A percentile compares a stretch with the other conserved stretches of the same genome.
phyloP scores from a whole-genome alignment of 495 filamentous ascomycete genomes.

The Trichodelitschia bisporula region DNA sequence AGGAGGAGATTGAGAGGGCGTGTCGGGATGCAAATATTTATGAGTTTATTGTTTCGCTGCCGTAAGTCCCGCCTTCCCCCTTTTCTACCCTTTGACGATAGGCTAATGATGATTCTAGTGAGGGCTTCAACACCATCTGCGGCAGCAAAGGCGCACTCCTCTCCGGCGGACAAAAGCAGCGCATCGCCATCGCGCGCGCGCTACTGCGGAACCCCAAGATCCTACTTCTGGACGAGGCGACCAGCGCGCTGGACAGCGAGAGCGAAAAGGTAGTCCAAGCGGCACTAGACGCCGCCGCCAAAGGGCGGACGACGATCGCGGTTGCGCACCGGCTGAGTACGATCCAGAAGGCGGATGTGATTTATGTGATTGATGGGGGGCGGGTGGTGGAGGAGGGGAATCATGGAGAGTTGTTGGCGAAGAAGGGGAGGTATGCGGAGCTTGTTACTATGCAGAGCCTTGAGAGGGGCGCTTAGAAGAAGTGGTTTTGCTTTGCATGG shows the following conservation, averaged over 20 bases:
- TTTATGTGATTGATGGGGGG: slow-evolving; percentile 50
- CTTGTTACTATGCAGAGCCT: slow-evolving; percentile 18
- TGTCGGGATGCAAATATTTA: slow-evolving; percentile 83
- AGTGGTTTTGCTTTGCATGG: background rate
- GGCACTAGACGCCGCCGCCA: slow-evolving; percentile 40
- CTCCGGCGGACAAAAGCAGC: slow-evolving; percentile 19
- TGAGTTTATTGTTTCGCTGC: slow-evolving; percentile 42
- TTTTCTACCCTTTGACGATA: background rate
- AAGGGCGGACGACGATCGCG: slow-evolving; percentile 55
- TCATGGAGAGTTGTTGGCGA: slow-evolving; percentile 37
- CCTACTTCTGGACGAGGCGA: slow-evolving; percentile 67
- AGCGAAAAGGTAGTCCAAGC: slow-evolving; percentile 48
- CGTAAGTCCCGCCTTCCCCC: slow-evolving; percentile 3
- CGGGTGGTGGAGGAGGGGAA: slow-evolving; percentile 38
- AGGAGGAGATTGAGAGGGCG: slow-evolving; percentile 44
- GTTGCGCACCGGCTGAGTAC: slow-evolving; percentile 59
- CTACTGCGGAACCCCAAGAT: slow-evolving; percentile 52
- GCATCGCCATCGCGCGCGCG: slow-evolving; percentile 19
- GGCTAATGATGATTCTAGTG: slow-evolving; percentile 4
- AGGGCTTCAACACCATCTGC: slow-evolving; percentile 17
- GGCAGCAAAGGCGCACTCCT: slow-evolving; percentile 17
- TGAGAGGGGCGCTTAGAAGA: slow-evolving; percentile 8
- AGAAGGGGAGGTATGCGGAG: slow-evolving; percentile 28
- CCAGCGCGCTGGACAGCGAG: slow-evolving; percentile 51
- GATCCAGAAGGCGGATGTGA: slow-evolving; percentile 50